Base-by-base conservation (phyloP, 2,329 filamentous ascomycete genomes). In the Paramyrothecium roridum region DNA sequence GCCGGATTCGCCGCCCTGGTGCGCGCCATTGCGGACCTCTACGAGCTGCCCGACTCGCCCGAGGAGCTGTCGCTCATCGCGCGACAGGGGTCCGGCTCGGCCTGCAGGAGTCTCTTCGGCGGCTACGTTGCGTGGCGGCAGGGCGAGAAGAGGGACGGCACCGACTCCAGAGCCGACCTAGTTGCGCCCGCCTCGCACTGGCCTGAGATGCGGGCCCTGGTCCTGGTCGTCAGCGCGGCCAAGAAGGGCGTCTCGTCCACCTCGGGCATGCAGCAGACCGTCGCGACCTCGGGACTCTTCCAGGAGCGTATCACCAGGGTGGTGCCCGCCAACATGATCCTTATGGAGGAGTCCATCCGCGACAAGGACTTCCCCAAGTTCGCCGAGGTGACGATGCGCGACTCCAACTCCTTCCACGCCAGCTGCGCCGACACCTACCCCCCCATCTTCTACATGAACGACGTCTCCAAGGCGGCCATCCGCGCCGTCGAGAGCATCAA, bases 381-480 rank as follows among this genome's bases (percentile, higher is more conserved):
- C 68, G 95, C 89, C 22, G 86, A 90, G 70, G 83, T 97, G 59
- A 96, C 95, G 17, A 99, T 97, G 93, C 88, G 87, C 72, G 95
- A 99, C 71, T 96, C 90, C 69, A 99, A 99, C 78, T 91, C 87
- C 57, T 99, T 99, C 85, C 95, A 99, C 73, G 91, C 95, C 40
- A 91, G 88, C 55, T 98, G 95, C 72, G 80, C 96, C 64, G 95
- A 99, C 71, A 98, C 95, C 2, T 92, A 91, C 76, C 95, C 96
- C 48, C 95, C 96, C 19, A 99, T 99, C 70, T 97, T 96, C 76
- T 99, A 99, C 80, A 87, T 99, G 81, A 99, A 97, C 75, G 95
- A 99, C 70, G 87, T 93, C 17, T 93, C 89, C 20, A 81, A 89
- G 40, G 91, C 93, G 1, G 92, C 93, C 7, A 91, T 99, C 57